Percentiles rank a stretch among this genome's conserved stretches.
These are phyloP conservation scores for Pyricularia pennisetigena DNA, from an alignment of 2,329 filamentous ascomycete genomes.

Conservation along the genomic window DNA sequence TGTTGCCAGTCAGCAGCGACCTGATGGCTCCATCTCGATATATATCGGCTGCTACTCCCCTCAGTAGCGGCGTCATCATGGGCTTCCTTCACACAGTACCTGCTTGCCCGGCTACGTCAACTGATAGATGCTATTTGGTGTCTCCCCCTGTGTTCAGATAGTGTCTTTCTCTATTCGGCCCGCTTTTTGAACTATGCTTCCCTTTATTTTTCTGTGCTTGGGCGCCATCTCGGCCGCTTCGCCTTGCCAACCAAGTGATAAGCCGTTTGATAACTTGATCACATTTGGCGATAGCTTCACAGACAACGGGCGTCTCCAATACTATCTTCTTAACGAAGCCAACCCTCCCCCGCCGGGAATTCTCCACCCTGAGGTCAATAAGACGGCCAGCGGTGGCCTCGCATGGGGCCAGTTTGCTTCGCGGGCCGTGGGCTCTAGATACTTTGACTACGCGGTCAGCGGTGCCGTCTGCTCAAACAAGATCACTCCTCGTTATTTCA, in stretches of 20 bases:
- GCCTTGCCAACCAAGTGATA: slow-evolving; percentile 13
- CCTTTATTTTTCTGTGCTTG: slow-evolving; percentile 2
- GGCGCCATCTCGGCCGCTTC: slow-evolving; percentile 3
- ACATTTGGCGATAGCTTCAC: slow-evolving; percentile 71
- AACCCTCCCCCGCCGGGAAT: slow-evolving; percentile 51
- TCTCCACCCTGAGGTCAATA: slow-evolving; percentile 32
- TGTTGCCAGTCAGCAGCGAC: neutral
- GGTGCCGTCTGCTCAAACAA: slow-evolving; percentile 66
- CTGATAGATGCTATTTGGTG: neutral
- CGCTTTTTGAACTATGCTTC: slow-evolving; percentile 2
- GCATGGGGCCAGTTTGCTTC: slow-evolving; percentile 61
- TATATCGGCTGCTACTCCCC: neutral
- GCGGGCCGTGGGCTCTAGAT: slow-evolving; percentile 43
- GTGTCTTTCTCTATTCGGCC: neutral
- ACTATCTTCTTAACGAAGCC: slow-evolving; percentile 50
- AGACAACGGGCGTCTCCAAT: slow-evolving; percentile 57
- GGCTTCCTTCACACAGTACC: neutral
- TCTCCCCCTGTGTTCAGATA: neutral
- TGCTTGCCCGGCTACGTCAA: neutral
- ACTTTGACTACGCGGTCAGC: slow-evolving; percentile 61
- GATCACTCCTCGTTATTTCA: slow-evolving; percentile 46
- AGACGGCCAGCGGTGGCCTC: slow-evolving; percentile 54
- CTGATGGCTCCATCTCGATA: neutral
- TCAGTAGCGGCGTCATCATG: neutral
- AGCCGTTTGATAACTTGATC: slow-evolving; percentile 50